Percentiles rank a stretch among this genome's conserved stretches.
Evolutionary conservation across 345 rosid species (phyloP).

Genomic region (Salix viminalis): DNA sequence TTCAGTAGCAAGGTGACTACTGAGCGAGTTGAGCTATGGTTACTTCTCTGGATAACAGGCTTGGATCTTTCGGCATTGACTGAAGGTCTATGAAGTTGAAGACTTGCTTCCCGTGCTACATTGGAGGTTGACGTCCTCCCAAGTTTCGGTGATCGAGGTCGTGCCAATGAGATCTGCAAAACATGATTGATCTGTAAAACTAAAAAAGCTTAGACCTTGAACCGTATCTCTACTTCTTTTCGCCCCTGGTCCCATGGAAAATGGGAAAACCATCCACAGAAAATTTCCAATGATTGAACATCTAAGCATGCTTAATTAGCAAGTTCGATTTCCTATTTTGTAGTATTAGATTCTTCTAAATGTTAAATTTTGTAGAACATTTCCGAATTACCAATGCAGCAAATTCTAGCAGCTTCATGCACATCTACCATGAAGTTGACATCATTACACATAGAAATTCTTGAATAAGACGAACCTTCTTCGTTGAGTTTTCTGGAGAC

Average conservation of each 20-base stretch:
- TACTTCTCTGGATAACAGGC: slow-evolving; percentile 27
- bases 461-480: slow-evolving; percentile 23
- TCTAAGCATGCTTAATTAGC: not conserved
- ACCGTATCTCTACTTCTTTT: not conserved
- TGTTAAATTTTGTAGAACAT: not conserved
- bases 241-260: not conserved
- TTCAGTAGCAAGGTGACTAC: slow-evolving; percentile 27
- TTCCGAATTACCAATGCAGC: not conserved
- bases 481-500: slow-evolving; percentile 3
- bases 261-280: not conserved
- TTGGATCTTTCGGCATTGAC: slow-evolving; percentile 31
- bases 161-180: slow-evolving; percentile 40
- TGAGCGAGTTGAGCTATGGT: slow-evolving; percentile 28
- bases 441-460: not conserved
- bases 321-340: not conserved
- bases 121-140: slow-evolving; percentile 39
- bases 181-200: slow-evolving; percentile 6
- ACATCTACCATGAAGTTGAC: not conserved
- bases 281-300: not conserved
- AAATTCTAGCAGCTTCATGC: not conserved
- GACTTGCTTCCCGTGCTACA: slow-evolving; percentile 26
- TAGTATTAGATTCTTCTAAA: not conserved
- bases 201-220: not conserved
- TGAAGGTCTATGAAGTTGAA: slow-evolving; percentile 38
- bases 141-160: slow-evolving; percentile 46